phyloP scores from a whole-genome alignment of 2,329 filamentous ascomycete species.

The Rutstroemia sp. region DNA sequence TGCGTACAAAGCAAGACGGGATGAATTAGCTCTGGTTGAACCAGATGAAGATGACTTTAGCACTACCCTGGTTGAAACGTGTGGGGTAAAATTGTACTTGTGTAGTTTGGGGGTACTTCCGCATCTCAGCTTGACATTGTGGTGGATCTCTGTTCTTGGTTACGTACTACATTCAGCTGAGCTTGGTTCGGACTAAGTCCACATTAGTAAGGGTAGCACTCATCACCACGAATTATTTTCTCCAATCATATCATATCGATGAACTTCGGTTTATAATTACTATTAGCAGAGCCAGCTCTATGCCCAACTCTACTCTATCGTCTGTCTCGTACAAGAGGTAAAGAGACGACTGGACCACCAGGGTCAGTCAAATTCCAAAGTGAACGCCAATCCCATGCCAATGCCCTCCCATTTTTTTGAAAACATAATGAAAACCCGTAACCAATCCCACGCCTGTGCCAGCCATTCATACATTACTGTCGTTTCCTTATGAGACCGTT shows the following conservation, averaged over 20 bases:
- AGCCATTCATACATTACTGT: background rate
- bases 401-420: background rate
- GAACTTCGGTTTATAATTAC: too few species aligned
- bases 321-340: background rate
- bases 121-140: too few species aligned
- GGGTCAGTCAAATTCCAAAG: background rate
- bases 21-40: background rate
- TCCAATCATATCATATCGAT: too few species aligned
- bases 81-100: too few species aligned
- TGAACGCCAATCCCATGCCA: conserved; percentile 9
- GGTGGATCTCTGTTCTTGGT: too few species aligned
- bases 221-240: too few species aligned
- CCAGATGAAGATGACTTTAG: background rate
- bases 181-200: too few species aligned
- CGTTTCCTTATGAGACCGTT: background rate
- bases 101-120: too few species aligned
- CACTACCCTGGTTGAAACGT: too few species aligned
- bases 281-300: conserved; percentile 3
- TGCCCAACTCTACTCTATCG: background rate
- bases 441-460: background rate
- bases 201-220: too few species aligned
- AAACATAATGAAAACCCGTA: background rate
- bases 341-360: conserved; percentile 1
- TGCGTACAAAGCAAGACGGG: conserved; percentile 65
- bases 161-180: too few species aligned